Evolutionary conservation across 345 rosid species (phyloP), one percentile per base, ranked within the genome.

Genomic region (Brassica rapa): DNA sequence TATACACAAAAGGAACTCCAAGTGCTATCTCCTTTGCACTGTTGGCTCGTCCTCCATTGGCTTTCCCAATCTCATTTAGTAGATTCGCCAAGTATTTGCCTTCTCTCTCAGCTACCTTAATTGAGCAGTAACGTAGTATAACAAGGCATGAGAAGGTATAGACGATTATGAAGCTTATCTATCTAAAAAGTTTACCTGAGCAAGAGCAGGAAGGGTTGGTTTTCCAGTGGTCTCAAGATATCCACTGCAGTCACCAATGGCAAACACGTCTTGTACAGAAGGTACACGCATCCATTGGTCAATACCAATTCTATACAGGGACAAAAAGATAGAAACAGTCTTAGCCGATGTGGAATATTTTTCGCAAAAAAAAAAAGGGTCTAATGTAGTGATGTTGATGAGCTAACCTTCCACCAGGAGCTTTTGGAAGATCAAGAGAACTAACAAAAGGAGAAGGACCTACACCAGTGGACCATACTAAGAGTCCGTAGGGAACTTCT

Each of bases 241-340:
- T 63, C 97, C 99, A 67, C 98, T 87, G 86, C 98, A 95, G 84
- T 95, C 99, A 63, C 98, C 99, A 73, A 93, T 88, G 12, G 99
- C 87, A 73, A 91, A 93, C 72, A 90, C 87, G 82, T 95, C 98
- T 80, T 86, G 83, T 75, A 85, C 83, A 24, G 93, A 82, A 29
- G 97, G 94, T 81, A 93, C 95, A 69, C 88, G 89, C 76, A 94
- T 90, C 93, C 95, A 92, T 66, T 92, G 91, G 83, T 94, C 91
- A 51, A 92, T 66, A 30, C 97, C 97, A 71, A 92, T 86, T 89
- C 98, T 94, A 86, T 67, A 51, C 49, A 62, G 65, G 70, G 35
- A 19, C 2, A 21, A 4, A 56, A 70, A 41, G 60, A 65, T n/a
- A 4, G 10, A 59, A 46, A 1, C 70, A 1, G 4, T 24, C 14